phyloP scores from a whole-genome alignment of 305 asterid species.

The Solanum hybrid region DNA sequence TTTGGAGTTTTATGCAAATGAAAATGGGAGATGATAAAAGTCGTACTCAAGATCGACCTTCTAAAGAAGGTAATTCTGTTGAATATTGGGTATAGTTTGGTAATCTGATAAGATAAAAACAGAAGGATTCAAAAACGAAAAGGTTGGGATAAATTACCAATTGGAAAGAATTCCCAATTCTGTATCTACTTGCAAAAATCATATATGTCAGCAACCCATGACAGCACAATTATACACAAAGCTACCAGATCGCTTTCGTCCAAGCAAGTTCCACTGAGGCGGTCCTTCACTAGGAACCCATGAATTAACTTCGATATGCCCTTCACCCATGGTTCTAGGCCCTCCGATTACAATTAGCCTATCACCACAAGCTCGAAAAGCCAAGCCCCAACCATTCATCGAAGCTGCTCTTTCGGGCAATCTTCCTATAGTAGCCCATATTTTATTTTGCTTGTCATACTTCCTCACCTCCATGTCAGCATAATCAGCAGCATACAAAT shows the following conservation, averaged over 20 bases:
- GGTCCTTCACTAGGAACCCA: conserved; percentile 76
- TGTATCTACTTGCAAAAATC: conserved; percentile 20
- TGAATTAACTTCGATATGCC: conserved; percentile 49
- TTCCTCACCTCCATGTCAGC: conserved; percentile 53
- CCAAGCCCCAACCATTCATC: conserved; percentile 77
- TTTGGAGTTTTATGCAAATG: conserved; percentile 28
- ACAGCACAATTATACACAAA: conserved; percentile 87
- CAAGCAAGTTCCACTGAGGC: conserved; percentile 59
- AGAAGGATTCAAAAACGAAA: conserved; percentile 9
- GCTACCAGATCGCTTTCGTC: conserved; percentile 46
- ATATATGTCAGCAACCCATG: conserved; percentile 71
- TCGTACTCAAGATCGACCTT: conserved; percentile 36
- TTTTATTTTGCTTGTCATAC: conserved; percentile 34
- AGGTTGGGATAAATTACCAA: conserved; percentile 51
- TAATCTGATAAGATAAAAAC: conserved; percentile 18
- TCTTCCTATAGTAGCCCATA: conserved; percentile 48
- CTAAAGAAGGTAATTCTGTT: conserved; percentile 33
- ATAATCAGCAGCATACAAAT: conserved; percentile 63
- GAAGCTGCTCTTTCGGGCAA: conserved; percentile 63
- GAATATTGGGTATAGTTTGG: conserved; percentile 44
- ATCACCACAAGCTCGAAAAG: conserved; percentile 71
- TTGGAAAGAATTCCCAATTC: conserved; percentile 40
- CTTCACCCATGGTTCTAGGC: conserved; percentile 39
- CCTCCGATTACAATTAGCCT: conserved; percentile 68
- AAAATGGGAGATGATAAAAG: conserved; percentile 28